Conservation (phyloP, 345 rosid species). For the Geranium brycei region DNA sequence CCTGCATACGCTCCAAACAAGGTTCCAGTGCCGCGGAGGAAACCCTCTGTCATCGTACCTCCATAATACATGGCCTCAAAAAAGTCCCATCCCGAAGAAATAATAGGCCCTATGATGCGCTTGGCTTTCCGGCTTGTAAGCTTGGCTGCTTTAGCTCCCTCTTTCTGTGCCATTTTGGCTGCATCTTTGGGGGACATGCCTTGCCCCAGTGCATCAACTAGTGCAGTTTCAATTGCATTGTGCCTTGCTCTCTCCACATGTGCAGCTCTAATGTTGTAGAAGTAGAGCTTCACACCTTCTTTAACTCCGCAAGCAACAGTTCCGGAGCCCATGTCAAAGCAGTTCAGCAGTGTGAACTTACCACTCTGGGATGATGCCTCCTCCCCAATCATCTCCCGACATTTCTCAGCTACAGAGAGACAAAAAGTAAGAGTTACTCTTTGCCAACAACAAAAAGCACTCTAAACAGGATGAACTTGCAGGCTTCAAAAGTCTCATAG, state of each 20-base stretch:
- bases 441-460: neutral
- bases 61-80: slow-evolving; percentile 89
- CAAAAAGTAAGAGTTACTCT: neutral
- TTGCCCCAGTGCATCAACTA: slow-evolving; percentile 49
- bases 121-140: slow-evolving; percentile 58
- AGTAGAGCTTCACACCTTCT: slow-evolving; percentile 83
- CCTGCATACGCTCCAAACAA: slow-evolving; percentile 75
- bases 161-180: slow-evolving; percentile 58
- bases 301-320: slow-evolving; percentile 66
- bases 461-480: neutral
- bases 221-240: slow-evolving; percentile 49
- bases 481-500: neutral
- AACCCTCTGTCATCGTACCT: slow-evolving; percentile 71
- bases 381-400: slow-evolving; percentile 68
- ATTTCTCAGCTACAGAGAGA: slow-evolving; percentile 61
- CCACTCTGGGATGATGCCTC: slow-evolving; percentile 83
- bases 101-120: slow-evolving; percentile 75
- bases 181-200: slow-evolving; percentile 55
- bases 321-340: slow-evolving; percentile 89
- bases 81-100: slow-evolving; percentile 95
- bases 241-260: slow-evolving; percentile 68
- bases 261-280: slow-evolving; percentile 59
- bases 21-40: slow-evolving; percentile 84
- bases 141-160: slow-evolving; percentile 82
- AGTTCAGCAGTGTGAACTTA: slow-evolving; percentile 62